phyloP scores from a whole-genome alignment of 352 stramenopile genomes.

The Globisporangium spinosum region DNA sequence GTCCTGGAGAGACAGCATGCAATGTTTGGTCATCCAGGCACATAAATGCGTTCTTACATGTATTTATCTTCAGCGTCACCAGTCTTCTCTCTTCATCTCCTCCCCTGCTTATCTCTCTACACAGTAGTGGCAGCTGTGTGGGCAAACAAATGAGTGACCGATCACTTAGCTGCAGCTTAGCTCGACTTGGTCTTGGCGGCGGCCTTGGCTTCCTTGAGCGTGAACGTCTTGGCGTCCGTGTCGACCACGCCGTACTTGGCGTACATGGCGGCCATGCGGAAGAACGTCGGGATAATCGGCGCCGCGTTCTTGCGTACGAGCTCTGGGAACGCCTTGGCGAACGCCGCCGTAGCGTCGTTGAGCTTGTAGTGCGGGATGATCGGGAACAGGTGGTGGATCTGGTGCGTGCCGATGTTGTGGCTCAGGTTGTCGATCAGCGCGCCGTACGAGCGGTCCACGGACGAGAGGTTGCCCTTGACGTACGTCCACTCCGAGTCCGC shows the following conservation, averaged over 20 bases:
- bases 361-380: constrained; percentile 88
- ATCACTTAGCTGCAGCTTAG: constrained; percentile 6
- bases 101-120: too few relatives aligned
- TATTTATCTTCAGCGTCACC: background rate
- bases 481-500: constrained; percentile 82
- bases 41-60: background rate
- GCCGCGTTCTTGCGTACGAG: constrained; percentile 67
- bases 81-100: too few relatives aligned
- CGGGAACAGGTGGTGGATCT: constrained; percentile 84
- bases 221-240: constrained; percentile 59
- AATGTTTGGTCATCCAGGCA: background rate
- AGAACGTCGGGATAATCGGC: constrained; percentile 66
- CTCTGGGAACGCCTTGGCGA: constrained; percentile 65
- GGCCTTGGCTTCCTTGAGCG: constrained; percentile 55
- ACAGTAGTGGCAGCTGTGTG: too few relatives aligned
- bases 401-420: constrained; percentile 87
- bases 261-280: constrained; percentile 57
- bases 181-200: constrained; percentile 23
- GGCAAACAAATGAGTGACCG: background rate
- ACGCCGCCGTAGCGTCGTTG: constrained; percentile 52
- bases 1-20: background rate
- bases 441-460: constrained; percentile 77
- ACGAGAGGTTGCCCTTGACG: constrained; percentile 81
- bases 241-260: constrained; percentile 69
- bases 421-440: constrained; percentile 77